Conservation (phyloP, 768 basidiomycete species). For the Psilocybe azurescens region DNA sequence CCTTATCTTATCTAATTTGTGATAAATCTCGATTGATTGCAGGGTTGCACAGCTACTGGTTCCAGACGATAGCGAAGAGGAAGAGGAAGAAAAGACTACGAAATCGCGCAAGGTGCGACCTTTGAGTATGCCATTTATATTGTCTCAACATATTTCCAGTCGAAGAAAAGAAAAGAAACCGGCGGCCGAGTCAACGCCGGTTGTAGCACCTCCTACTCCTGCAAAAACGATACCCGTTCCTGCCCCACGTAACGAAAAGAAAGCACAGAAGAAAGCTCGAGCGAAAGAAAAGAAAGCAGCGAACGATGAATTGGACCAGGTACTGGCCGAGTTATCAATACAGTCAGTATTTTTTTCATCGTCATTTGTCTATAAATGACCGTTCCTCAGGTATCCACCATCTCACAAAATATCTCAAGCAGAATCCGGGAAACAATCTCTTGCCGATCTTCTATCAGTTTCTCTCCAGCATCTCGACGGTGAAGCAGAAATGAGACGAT, state of each 20-base stretch:
- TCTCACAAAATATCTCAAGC: slow-evolving; percentile 44
- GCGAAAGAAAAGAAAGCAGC: slow-evolving; percentile 70
- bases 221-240: slow-evolving; percentile 17
- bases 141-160: too few species aligned
- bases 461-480: slow-evolving; percentile 83
- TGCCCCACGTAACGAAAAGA: slow-evolving; percentile 51
- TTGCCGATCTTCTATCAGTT: slow-evolving; percentile 72
- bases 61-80: slow-evolving; percentile 31
- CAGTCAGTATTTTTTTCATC: slow-evolving; percentile 52
- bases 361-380: neutral
- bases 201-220: too few species aligned
- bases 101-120: slow-evolving; percentile 44
- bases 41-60: slow-evolving; percentile 43
- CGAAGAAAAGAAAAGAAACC: too few species aligned
- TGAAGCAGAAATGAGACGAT: slow-evolving; percentile 89
- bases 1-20: slow-evolving; percentile 4
- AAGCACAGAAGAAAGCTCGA: slow-evolving; percentile 66
- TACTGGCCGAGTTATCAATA: slow-evolving; percentile 80
- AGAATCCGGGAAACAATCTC: slow-evolving; percentile 34
- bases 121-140: neutral
- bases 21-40: slow-evolving; percentile 11
- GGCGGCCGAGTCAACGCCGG: too few species aligned
- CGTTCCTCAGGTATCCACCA: slow-evolving; percentile 51
- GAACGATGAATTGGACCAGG: slow-evolving; percentile 82
- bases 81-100: slow-evolving; percentile 28